Evolutionary conservation across 306 rosid genomes (phyloP).

Genomic region (Biancaea sappan): DNA sequence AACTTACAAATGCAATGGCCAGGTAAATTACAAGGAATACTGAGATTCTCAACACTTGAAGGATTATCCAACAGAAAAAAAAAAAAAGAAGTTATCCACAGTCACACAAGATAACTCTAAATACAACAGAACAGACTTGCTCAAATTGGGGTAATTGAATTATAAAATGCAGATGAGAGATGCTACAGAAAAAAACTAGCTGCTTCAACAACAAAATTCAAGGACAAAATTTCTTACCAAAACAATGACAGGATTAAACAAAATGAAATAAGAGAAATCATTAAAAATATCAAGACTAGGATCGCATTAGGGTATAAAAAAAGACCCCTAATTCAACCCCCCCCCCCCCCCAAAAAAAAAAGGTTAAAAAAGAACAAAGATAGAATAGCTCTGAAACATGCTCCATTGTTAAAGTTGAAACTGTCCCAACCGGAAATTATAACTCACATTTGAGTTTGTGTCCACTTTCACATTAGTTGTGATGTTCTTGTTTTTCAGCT

Average conservation of each 20-base stretch:
- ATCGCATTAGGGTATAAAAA: background rate
- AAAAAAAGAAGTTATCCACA: no score
- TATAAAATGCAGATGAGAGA: background rate
- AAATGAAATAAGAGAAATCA: background rate
- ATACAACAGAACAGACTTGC: background rate
- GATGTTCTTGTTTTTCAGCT: conserved; percentile 91
- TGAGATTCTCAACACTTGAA: background rate
- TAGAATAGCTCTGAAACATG: background rate
- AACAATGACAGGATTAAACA: background rate
- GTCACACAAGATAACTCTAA: background rate
- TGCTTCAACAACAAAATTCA: background rate
- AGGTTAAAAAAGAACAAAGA: background rate
- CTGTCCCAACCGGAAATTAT: background rate
- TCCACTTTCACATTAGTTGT: conserved; percentile 91
- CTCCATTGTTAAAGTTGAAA: background rate
- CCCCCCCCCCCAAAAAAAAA: no score
- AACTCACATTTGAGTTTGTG: conserved; percentile 79
- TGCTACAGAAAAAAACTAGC: background rate
- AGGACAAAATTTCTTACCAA: background rate
- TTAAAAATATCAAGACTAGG: background rate
- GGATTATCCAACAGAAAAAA: background rate
- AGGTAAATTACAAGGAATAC: background rate
- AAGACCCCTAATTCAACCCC: background rate
- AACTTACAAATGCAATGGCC: background rate
- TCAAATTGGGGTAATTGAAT: background rate